Percentiles rank a stretch among this genome's conserved stretches.
phyloP scores from a whole-genome alignment of 768 basidiomycete species.

The Favolaschia claudopus region DNA sequence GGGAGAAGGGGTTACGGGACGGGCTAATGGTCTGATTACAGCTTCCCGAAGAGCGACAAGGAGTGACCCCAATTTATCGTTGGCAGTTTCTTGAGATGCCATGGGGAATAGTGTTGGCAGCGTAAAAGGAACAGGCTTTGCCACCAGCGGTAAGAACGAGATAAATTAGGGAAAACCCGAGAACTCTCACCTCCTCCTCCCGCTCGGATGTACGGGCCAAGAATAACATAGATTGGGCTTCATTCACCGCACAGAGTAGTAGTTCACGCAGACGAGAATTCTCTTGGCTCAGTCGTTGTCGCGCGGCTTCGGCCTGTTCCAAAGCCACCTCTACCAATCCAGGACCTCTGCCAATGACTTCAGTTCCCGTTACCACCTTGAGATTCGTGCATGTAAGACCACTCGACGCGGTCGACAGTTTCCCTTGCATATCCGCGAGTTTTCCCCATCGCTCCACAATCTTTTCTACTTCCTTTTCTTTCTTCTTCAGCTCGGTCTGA shows the following conservation, averaged over 20 bases:
- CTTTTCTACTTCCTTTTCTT: constrained; percentile 80
- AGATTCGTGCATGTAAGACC: constrained; percentile 66
- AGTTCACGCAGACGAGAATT: constrained; percentile 67
- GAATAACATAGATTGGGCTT: constrained; percentile 63
- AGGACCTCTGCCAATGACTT: constrained; percentile 56
- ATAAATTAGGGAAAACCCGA: constrained; percentile 17
- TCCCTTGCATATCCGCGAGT: constrained; percentile 71
- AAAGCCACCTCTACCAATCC: constrained; percentile 71
- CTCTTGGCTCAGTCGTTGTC: constrained; percentile 68
- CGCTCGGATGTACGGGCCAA: constrained; percentile 48
- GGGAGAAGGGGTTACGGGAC: constrained; percentile 27
- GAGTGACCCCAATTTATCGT: constrained; percentile 54
- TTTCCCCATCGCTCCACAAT: constrained; percentile 80
- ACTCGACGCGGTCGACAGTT: constrained; percentile 54
- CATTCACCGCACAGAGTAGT: constrained; percentile 69
- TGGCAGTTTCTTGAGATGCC: constrained; percentile 55
- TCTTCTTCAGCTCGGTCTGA: constrained; percentile 78
- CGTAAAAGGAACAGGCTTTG: constrained; percentile 54
- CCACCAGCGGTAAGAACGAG: constrained; percentile 11
- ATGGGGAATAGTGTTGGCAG: constrained; percentile 61
- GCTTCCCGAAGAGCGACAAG: constrained; percentile 50
- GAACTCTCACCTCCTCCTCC: constrained; percentile 58
- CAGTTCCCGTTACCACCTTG: constrained; percentile 52
- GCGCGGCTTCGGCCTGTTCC: constrained; percentile 75
- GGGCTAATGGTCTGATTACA: constrained; percentile 36